Percentiles rank a stretch among this genome's conserved stretches.
These are phyloP conservation scores for Hevea brasiliensis DNA, from an alignment of 345 rosid species.

Conservation along the genomic window DNA sequence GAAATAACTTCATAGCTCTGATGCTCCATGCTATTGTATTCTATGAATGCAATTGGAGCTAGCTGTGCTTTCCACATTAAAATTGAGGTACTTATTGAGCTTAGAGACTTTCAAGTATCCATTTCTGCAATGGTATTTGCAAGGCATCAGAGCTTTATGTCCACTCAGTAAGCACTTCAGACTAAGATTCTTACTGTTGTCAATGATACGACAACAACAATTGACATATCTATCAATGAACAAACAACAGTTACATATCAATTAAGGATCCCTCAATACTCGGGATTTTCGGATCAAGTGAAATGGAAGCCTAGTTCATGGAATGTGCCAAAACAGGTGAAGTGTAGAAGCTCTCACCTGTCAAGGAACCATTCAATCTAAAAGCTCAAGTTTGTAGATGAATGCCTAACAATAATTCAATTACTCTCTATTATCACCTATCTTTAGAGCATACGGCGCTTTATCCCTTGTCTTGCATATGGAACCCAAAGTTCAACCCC, in stretches of 20 bases:
- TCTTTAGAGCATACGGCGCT: conserved; percentile 14
- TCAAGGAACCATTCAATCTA: too few relatives aligned
- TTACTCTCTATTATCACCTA: too few relatives aligned
- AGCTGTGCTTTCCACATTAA: conserved; percentile 28
- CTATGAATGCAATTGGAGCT: conserved; percentile 13
- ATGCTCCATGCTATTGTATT: conserved; percentile 11
- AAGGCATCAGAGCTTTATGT: conserved; percentile 8
- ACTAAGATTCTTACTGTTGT: conserved; percentile 11
- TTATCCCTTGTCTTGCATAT: conserved; percentile 22
- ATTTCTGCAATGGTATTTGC: conserved; percentile 26
- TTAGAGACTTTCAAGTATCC: conserved; percentile 16
- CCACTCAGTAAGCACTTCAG: conserved; percentile 15
- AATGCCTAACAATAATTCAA: too few relatives aligned
- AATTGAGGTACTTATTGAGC: conserved; percentile 13
- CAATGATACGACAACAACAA: not conserved
- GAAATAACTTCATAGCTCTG: conserved; percentile 20
- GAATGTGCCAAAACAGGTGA: not conserved
- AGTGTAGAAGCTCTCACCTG: conserved; percentile 1
- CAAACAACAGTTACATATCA: not conserved
- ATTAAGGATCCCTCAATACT: not conserved
- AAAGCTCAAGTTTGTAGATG: too few relatives aligned
- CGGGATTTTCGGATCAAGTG: not conserved
- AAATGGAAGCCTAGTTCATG: conserved; percentile 6
- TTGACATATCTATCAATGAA: not conserved
- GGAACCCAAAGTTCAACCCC: conserved; percentile 23